Percentiles rank a stretch among this genome's conserved stretches.
phyloP scores from a whole-genome alignment of 1,284 basidiomycete genomes.

The Xanthoconium separans region DNA sequence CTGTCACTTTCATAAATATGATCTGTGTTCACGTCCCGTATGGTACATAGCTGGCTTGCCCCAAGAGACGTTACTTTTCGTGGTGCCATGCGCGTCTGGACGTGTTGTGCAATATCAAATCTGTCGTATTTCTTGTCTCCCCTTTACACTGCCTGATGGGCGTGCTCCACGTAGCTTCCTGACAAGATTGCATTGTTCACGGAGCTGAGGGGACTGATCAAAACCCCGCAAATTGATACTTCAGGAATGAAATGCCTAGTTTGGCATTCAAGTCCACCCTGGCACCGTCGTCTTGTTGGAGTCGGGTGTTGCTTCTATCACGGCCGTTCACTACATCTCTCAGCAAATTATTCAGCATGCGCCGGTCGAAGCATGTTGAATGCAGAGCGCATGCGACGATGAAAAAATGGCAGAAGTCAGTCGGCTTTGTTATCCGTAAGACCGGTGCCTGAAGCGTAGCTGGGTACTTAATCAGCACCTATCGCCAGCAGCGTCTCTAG shows the following conservation, averaged over 20 bases:
- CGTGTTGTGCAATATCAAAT: constrained; percentile 64
- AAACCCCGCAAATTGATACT: constrained; percentile 11
- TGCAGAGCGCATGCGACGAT: not conserved
- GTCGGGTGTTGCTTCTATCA: not conserved
- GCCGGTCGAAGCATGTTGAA: not conserved
- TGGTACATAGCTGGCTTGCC: not conserved
- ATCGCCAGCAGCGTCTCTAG: too few relatives aligned
- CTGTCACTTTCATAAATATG: not conserved
- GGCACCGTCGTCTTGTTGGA: not conserved
- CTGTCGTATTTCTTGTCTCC: constrained; percentile 8
- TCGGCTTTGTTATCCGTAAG: too few relatives aligned
- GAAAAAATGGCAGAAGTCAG: too few relatives aligned
- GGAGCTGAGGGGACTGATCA: constrained; percentile 28
- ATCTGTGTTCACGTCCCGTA: not conserved
- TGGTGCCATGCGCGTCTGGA: constrained; percentile 67
- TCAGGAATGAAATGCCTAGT: constrained; percentile 8
- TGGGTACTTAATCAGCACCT: too few relatives aligned
- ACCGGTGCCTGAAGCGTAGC: too few relatives aligned
- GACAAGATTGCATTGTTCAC: constrained; percentile 40
- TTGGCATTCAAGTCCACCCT: not conserved
- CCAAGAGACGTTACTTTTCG: constrained; percentile 62
- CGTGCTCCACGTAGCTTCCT: constrained; percentile 24
- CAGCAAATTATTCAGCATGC: not conserved
- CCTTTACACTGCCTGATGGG: not conserved
- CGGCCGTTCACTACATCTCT: too few relatives aligned